Base-by-base conservation (phyloP, 306 rosid genomes). In the Carpinus viminea region DNA sequence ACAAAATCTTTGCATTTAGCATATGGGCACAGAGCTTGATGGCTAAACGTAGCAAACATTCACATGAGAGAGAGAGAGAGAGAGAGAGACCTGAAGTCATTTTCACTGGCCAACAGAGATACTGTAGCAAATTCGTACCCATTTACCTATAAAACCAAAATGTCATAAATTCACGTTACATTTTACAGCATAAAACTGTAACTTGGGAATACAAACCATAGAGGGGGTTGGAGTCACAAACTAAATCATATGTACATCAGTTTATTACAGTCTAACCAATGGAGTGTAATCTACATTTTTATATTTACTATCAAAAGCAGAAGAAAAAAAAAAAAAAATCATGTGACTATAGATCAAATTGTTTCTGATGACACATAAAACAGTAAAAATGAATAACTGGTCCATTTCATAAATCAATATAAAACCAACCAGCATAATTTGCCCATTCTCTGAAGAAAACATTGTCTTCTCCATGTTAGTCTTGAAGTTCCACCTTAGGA, bases 401-500 rank as follows among this genome's bases (percentile, higher is more conserved):
- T 17, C 24, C 76, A 57, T 72, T 55, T 74, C 74, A 65, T 82
- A 62, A 54, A 57, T 60, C 72, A 52, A 77, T 12, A 79, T 7
- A 75, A 52, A 87, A 86, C 91, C 66, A 59, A 93, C 98, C 97
- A 94, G 89, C 79, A 88, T 78, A 73, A 90, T 87, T 88, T 92
- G 88, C 75, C 97, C 98, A 48, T 73, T 65, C 81, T 88, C 60
- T 51, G 96, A 87, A 75, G 94, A 94, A 78, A 91, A 89, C 54
- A 90, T 84, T 82, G 84, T 87, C 87, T 87, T 90, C 79, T 89
- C 88, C 96, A 88, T 90, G 78, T 86, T 74, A 56, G 83, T 72
- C 84, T 86, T 84, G 81, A 85, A 81, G 92, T 81, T 89, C 98
- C 98, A 94, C 82, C 97, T 87, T 53, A 94, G 83, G 74, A 89